Base-by-base conservation (phyloP, 2,329 filamentous ascomycete species). In the Zasmidium angulare region DNA sequence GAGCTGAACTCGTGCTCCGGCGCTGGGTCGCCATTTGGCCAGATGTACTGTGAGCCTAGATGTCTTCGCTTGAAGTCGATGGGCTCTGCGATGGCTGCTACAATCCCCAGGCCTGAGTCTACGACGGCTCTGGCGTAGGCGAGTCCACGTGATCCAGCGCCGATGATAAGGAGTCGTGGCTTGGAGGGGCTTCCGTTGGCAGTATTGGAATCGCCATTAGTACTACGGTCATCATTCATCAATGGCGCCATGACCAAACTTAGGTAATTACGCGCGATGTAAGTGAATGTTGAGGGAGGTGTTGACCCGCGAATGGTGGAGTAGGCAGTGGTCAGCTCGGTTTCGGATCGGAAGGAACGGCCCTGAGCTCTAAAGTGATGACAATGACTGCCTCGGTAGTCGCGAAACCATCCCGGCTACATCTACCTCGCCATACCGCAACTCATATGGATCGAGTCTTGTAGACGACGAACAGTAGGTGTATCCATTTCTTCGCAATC, bases 31-130 rank as follows among this genome's bases (percentile, higher is more conserved):
- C 68, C 67, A 1, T 75, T 68, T 2, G 83, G 83, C 90, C 90
- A 93, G 69, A 97, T 89, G 74, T 89, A 91, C 60, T 79, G 84
- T 14, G 78, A 77, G 12, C 89, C 90, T 53, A 97, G 86, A 0
- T 83, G 80, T 46, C 82, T 77, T 3, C 93, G 86, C 76, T 96
- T 96, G 76, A 87, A 95, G 14, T 81, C 73, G 65, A 91, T 80
- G 0, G 93, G 91, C 68, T 98, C 95, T 21, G 89, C 91, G 17
- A 99, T 85, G 23, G 90, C 90, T 21, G 83, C 84, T 60, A 98
- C 84, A 29, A 87, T 72, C 4, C 88, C 90, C 64, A 86, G 83
- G 60, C 84, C 87, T 19, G 84, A 85, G 17, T 81, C 79, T n/a
- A 78, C 75, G 9, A 91, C 86, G 54, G 88, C 88, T 60, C 81